These are phyloP conservation scores for Paramecium caudatum DNA, from an alignment of 73 alveolate species.

Conservation along the genomic window DNA sequence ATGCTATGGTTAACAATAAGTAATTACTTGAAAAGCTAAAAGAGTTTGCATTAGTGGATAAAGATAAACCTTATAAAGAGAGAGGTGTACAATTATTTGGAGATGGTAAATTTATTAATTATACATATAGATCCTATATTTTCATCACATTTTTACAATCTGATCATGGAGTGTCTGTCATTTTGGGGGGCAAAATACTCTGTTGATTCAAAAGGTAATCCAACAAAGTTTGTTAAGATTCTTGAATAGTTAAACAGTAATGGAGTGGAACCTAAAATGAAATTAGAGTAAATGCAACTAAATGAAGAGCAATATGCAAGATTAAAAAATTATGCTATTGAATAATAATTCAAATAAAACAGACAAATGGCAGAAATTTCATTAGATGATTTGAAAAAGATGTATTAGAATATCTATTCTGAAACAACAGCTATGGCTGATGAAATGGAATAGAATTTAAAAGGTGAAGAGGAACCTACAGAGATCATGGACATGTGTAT, in stretches of 20 bases:
- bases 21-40: background rate
- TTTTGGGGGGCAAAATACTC: slow-evolving; percentile 55
- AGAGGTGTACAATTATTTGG: slow-evolving; percentile 37
- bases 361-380: background rate
- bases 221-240: background rate
- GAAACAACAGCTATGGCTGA: slow-evolving; percentile 3
- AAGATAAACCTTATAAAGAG: background rate
- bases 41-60: background rate
- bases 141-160: background rate
- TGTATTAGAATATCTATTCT: background rate
- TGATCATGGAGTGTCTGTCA: slow-evolving; percentile 15
- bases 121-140: background rate
- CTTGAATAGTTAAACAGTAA: background rate
- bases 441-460: background rate
- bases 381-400: background rate
- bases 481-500: slow-evolving; percentile 27
- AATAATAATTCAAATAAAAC: slow-evolving; percentile 38
- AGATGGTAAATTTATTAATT: background rate
- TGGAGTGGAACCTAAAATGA: background rate
- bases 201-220: background rate
- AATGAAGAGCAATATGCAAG: background rate
- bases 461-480: slow-evolving; percentile 39
- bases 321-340: background rate
- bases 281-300: background rate
- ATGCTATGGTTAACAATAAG: background rate